Base-by-base conservation (phyloP, 345 rosid genomes). In the Lenwebbia sp. region DNA sequence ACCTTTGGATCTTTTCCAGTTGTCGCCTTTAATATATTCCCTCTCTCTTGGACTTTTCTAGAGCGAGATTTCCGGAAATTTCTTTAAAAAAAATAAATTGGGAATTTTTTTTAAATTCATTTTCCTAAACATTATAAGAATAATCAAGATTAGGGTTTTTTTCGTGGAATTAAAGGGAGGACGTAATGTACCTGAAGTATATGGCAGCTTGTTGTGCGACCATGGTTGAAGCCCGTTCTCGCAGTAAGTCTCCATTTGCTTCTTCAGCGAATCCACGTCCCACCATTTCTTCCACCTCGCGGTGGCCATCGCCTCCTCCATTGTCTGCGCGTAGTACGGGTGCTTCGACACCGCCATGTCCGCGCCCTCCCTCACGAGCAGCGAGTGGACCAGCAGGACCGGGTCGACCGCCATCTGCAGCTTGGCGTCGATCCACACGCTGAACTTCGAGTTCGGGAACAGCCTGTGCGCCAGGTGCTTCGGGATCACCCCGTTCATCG, bases 281-380 rank as follows among this genome's bases (percentile, higher is more conserved):
- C 87, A 33, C 99, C 98, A 97, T 85, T 97, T 97, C 93, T 91
- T 94, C 99, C 99, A 96, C 91, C 98, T 91, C 1, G 97, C 98
- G 0, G 99, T 97, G 15, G 99, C 99, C 92, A 97, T 89, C 0
- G 99, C 99, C 87, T 97, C 99, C 86, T 97, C 99, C 96, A 97
- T 92, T 1, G 99, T 94, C 86, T 97, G 91, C 22, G 88, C 75
- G 57, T 88, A 96, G 85, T 89, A 94, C 0, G 98, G 99, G 85
- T 97, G 99, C 55, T 85, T 93, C 1, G 99, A 95, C 54, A 97
- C 89, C 0, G 99, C 99, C 88, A 97, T 93, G 88, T 97, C 98
- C 10, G 37, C 92, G 3, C 89, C 88, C 50, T 91, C 87, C 19
- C 91, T 83, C 23, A 95, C 91, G 21, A 97, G 88, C 41, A 96